phyloP scores from a whole-genome alignment of 371 early-diverging fungal genomes.

The Saksenaea vasiformis region DNA sequence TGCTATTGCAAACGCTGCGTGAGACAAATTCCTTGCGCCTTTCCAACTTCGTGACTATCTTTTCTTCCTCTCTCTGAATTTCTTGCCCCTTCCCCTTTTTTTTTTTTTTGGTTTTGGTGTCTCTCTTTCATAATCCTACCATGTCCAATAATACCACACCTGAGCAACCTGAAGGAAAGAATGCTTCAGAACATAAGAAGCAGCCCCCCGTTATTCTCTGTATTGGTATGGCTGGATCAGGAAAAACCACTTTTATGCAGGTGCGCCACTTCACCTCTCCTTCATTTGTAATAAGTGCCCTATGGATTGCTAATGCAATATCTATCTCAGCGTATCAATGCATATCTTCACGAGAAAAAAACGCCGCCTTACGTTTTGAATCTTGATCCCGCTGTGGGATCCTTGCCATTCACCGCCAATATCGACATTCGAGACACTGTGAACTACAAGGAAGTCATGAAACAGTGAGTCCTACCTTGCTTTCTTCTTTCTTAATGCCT shows the following conservation, averaged over 20 bases:
- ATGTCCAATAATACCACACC: neutral
- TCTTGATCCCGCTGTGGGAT: conserved; percentile 97
- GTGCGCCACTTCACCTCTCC: conserved; percentile 30
- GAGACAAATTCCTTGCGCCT: too few species aligned
- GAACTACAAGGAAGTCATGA: conserved; percentile 99
- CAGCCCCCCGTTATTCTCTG: conserved; percentile 83
- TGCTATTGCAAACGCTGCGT: too few species aligned
- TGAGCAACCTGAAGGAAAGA: neutral
- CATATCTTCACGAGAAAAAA: conserved; percentile 78
- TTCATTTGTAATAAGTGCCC: neutral
- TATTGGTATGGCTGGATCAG: conserved; percentile 99
- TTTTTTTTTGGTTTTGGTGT: too few species aligned
- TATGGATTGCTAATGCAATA: neutral
- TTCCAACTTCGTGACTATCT: too few species aligned
- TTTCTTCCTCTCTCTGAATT: too few species aligned
- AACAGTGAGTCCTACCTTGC: conserved; percentile 69
- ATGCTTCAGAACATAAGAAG: conserved; percentile 22
- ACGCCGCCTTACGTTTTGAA: conserved; percentile 92
- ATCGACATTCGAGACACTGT: conserved; percentile 99
- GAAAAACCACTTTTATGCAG: conserved; percentile 99
- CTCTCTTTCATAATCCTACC: neutral
- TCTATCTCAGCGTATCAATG: conserved; percentile 79
- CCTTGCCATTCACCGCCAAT: conserved; percentile 94
- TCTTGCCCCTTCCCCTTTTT: too few species aligned
- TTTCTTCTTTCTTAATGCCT: neutral